Evolutionary conservation across 176 grass and related monocot genomes (phyloP).

Genomic region (Cenchrus fungigraminus): DNA sequence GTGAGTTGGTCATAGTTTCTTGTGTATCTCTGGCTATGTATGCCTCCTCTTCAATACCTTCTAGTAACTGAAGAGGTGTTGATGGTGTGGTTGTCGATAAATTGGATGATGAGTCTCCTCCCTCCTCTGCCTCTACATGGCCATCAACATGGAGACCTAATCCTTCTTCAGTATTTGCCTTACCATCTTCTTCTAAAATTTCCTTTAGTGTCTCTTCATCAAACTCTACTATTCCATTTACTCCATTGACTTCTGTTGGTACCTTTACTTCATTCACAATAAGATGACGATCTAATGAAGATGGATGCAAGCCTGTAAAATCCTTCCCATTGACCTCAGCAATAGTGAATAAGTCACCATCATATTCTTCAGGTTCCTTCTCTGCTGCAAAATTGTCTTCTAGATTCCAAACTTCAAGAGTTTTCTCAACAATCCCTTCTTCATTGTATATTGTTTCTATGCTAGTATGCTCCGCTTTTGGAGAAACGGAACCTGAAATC

Average conservation of each 20-base stretch:
- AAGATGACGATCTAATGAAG: constrained; percentile 9
- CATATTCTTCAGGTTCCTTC: constrained; percentile 19
- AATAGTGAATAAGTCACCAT: constrained; percentile 13
- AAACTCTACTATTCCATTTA: constrained; percentile 12
- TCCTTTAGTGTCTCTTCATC: constrained; percentile 1
- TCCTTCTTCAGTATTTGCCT: not conserved
- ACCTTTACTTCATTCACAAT: constrained; percentile 37
- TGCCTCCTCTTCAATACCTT: constrained; percentile 38
- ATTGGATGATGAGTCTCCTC: constrained; percentile 12
- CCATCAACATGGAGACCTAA: not conserved
- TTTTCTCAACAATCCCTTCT: not conserved
- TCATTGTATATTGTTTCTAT: constrained; percentile 33
- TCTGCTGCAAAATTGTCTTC: constrained; percentile 10
- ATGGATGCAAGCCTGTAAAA: constrained; percentile 14
- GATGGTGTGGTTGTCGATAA: not conserved
- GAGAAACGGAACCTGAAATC: constrained; percentile 9
- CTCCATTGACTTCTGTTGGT: constrained; percentile 28
- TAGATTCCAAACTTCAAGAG: constrained; percentile 28
- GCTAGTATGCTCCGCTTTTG: constrained; percentile 13
- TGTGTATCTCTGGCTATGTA: constrained; percentile 19
- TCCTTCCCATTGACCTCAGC: constrained; percentile 11
- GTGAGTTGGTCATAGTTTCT: constrained; percentile 23
- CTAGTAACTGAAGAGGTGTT: constrained; percentile 25
- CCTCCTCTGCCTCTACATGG: not conserved
- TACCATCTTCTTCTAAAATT: constrained; percentile 17